Evolutionary conservation across 129 eudicot species (phyloP), one percentile per base, ranked within the genome.

Genomic region (Cynara cardunculus): DNA sequence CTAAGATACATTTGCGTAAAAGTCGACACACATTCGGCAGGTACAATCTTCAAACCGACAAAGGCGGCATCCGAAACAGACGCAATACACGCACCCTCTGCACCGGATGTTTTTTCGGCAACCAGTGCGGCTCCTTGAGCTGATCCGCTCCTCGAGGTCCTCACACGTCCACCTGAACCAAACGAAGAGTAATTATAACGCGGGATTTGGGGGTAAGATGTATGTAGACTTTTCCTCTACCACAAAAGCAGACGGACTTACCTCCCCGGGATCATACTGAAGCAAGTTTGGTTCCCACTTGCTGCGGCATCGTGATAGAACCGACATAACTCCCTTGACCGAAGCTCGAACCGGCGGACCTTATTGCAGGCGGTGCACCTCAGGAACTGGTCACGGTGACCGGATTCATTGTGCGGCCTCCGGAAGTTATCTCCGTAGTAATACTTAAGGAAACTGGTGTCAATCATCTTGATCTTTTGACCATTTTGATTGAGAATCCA

Each of bases 321-420:
- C 72, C 46, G 75, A 72, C 84, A 78, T 5, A 41, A 32, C 10
- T 82, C 79, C 39, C 14, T 68, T 46, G 70, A 69, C 16, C 82
- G 39, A 11, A 82, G 73, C 1, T 26, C 35, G 59, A 78, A 82
- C 8, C 84, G 80, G 2, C 82, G 86, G 6, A 68, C 56, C 69
- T 82, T 86, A 24, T 62, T 69, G 72, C 89, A 82, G 0, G 27
- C 32, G 0, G 78, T 82, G 19, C 89, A 82, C 2, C 13, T 8
- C 1, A 74, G 18, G 30, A 82, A 86, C 70, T 82, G 81, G 8
- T 79, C 84, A 12, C 86, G 72, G 27, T 86, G 89, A 32, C 35
- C 56, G 30, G 31, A 25, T 75, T 26, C 62, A 3, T 78, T 41
- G 49, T 26, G 72, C 1, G 71, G 68, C 32, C 84, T 78, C 64